Conservation (phyloP, 805 yeast genomes). For the Saturnispora besseyi region DNA sequence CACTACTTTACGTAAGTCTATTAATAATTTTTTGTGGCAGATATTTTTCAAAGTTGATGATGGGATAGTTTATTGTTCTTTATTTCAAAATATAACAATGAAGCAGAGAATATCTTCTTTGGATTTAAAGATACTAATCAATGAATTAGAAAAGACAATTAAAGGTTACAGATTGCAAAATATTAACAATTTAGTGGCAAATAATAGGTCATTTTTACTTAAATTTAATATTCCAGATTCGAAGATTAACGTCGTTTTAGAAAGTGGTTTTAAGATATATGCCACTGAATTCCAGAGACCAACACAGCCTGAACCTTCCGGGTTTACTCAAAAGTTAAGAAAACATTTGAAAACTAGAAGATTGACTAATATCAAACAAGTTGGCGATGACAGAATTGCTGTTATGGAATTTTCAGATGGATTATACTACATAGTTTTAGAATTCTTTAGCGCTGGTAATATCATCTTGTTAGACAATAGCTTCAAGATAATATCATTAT, state of each 20-base stretch:
- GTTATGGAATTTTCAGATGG: slow-evolving; percentile 85
- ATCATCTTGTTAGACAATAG: slow-evolving; percentile 66
- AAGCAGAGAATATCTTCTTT: slow-evolving; percentile 83
- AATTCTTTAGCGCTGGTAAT: slow-evolving; percentile 94
- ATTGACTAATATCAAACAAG: slow-evolving; percentile 61
- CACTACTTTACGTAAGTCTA: too few species aligned
- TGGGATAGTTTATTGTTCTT: background rate
- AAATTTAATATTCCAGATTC: slow-evolving; percentile 81
- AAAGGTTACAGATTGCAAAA: slow-evolving; percentile 69
- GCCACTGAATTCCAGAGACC: slow-evolving; percentile 74
- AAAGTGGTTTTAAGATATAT: slow-evolving; percentile 79
- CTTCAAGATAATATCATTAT: slow-evolving; percentile 58
- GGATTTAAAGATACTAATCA: slow-evolving; percentile 63
- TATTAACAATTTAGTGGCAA: slow-evolving; percentile 70
- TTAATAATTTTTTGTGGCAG: too few species aligned
- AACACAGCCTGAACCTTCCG: slow-evolving; percentile 72
- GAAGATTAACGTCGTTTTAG: slow-evolving; percentile 65
- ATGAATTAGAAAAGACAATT: slow-evolving; percentile 52
- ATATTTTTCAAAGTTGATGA: too few species aligned
- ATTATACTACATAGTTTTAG: slow-evolving; percentile 64
- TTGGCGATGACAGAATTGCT: slow-evolving; percentile 73
- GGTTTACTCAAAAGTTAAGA: slow-evolving; percentile 76
- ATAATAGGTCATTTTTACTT: slow-evolving; percentile 62
- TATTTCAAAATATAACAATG: slow-evolving; percentile 13
- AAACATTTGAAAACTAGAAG: slow-evolving; percentile 79